A percentile compares a stretch with the other conserved stretches of the same genome.
phyloP scores from a whole-genome alignment of 768 basidiomycete species.

The Dioszegia aurantiaca region DNA sequence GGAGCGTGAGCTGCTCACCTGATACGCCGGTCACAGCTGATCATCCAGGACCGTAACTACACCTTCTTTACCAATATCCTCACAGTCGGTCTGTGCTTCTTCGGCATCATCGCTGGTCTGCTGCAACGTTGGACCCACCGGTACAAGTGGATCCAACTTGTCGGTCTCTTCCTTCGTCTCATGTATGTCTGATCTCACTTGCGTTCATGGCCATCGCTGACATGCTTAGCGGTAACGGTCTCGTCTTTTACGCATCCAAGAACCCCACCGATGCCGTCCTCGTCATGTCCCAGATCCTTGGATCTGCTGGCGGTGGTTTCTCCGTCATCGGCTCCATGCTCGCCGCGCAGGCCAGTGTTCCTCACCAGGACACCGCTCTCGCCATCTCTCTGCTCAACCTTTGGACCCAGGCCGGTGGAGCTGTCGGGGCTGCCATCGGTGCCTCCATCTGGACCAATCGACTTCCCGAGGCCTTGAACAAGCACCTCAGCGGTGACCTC shows the following conservation, averaged over 20 bases:
- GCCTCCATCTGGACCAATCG: conserved; percentile 44
- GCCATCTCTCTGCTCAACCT: conserved; percentile 52
- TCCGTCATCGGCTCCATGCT: conserved; percentile 50
- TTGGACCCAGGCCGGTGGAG: conserved; percentile 53
- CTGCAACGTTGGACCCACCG: conserved; percentile 44
- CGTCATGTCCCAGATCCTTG: conserved; percentile 44
- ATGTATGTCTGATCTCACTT: conserved; percentile 11
- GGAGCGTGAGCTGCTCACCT: conserved; percentile 46
- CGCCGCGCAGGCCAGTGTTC: conserved; percentile 52
- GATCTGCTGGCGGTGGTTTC: conserved; percentile 45
- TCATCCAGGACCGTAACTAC: conserved; percentile 24
- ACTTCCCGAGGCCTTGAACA: conserved; percentile 28
- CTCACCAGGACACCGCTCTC: conserved; percentile 52
- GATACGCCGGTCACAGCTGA: neutral
- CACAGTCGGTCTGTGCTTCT: conserved; percentile 43
- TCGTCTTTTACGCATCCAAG: conserved; percentile 30
- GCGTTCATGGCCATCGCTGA: conserved; percentile 2
- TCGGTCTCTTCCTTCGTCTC: conserved; percentile 16
- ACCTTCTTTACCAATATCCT: conserved; percentile 23
- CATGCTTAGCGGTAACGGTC: conserved; percentile 31
- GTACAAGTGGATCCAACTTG: conserved; percentile 47
- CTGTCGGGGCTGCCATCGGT: conserved; percentile 51
- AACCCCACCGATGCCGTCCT: conserved; percentile 39
- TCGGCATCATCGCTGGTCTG: conserved; percentile 48
- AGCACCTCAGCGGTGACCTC: conserved; percentile 36